Percentiles rank a stretch among this genome's conserved stretches.
Evolutionary conservation across 352 stramenopile genomes (phyloP).

Genomic region (Phytophthora niederhauseri): DNA sequence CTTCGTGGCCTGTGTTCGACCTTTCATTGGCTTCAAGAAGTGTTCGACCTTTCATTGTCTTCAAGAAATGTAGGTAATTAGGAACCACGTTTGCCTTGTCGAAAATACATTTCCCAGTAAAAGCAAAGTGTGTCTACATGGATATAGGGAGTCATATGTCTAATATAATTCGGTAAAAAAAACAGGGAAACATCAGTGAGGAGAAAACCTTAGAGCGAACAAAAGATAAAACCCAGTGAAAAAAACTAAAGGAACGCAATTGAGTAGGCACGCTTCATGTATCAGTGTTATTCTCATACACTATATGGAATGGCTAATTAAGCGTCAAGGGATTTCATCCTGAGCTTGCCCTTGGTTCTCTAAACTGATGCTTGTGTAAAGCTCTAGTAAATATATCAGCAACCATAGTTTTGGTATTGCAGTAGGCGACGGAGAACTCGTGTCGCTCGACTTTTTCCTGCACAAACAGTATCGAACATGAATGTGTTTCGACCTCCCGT

Average conservation of each 20-base stretch:
- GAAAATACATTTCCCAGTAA: not conserved
- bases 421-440: slow-evolving; percentile 31
- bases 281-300: slow-evolving; percentile 1
- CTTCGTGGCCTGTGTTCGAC: slow-evolving; percentile 1
- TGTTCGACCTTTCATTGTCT: not conserved
- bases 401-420: slow-evolving; percentile 29
- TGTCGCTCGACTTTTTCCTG: slow-evolving; percentile 38
- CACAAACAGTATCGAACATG: slow-evolving; percentile 42
- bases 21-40: slow-evolving; percentile 2
- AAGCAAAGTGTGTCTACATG: not conserved
- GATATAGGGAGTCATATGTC: not conserved
- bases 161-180: slow-evolving; percentile 7
- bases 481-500: slow-evolving; percentile 39
- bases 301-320: slow-evolving; percentile 1
- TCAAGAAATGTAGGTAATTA: not conserved
- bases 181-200: slow-evolving; percentile 6
- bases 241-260: slow-evolving; percentile 7
- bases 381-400: slow-evolving; percentile 44
- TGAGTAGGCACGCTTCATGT: slow-evolving; percentile 12
- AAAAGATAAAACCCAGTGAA: slow-evolving; percentile 9
- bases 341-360: slow-evolving; percentile 7
- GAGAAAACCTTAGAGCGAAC: slow-evolving; percentile 13
- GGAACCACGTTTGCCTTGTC: not conserved
- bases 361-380: slow-evolving; percentile 21
- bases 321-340: slow-evolving; percentile 3